Conservation (phyloP, 108 stramenopile species). For the Phaeodactylum tricornutum region DNA sequence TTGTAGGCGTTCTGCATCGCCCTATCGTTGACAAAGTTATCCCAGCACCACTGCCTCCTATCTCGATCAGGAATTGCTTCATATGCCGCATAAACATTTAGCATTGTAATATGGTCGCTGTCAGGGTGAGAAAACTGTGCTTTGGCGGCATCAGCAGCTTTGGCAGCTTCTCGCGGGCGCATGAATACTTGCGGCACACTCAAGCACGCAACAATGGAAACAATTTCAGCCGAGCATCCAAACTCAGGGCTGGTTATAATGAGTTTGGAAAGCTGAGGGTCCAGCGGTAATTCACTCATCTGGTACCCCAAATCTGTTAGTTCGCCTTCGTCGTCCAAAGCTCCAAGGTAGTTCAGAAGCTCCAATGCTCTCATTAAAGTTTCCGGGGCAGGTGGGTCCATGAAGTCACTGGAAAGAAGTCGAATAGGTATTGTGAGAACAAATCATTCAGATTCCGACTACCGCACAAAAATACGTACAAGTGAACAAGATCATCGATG, state of each 20-base stretch:
- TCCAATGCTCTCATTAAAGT: slow-evolving; percentile 99
- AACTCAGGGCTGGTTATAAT: slow-evolving; percentile 92
- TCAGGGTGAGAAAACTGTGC: slow-evolving; percentile 94
- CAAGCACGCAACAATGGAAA: slow-evolving; percentile 92
- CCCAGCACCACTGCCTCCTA: slow-evolving; percentile 94
- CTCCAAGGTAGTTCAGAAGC: slow-evolving; percentile 94
- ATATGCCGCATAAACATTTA: slow-evolving; percentile 94
- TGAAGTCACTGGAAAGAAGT: no score
- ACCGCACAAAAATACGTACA: no score
- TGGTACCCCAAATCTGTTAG: slow-evolving; percentile 93
- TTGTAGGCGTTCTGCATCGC: slow-evolving; percentile 86
- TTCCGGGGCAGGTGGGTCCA: slow-evolving; percentile 99
- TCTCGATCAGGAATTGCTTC: slow-evolving; percentile 66
- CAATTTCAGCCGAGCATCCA: slow-evolving; percentile 93
- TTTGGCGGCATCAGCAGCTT: slow-evolving; percentile 96
- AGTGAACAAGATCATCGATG: slow-evolving; percentile 98
- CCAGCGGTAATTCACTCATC: slow-evolving; percentile 95
- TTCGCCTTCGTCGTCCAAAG: slow-evolving; percentile 95
- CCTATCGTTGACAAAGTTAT: slow-evolving; percentile 95
- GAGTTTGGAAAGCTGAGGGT: slow-evolving; percentile 84
- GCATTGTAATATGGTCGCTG: slow-evolving; percentile 94
- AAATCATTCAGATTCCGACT: no score
- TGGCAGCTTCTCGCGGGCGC: slow-evolving; percentile 91
- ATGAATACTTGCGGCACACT: slow-evolving; percentile 95
- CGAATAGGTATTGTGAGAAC: no score